phyloP scores from a whole-genome alignment of 305 asterid species.

The Rubia balearica region DNA sequence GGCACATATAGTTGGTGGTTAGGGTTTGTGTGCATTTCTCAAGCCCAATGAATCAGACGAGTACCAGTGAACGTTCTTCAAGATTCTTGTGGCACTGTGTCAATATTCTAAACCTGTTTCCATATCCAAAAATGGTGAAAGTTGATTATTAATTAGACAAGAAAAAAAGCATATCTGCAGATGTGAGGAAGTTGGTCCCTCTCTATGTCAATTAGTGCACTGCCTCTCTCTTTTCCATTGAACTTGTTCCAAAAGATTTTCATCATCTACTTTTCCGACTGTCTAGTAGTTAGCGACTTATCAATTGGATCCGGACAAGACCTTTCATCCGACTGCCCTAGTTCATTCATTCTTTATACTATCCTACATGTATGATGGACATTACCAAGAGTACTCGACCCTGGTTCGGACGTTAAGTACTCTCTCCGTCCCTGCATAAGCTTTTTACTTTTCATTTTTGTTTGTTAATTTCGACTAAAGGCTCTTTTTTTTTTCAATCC shows the following conservation, averaged over 20 bases:
- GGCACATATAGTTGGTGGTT: not conserved
- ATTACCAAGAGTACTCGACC: too few relatives aligned
- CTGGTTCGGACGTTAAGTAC: too few relatives aligned
- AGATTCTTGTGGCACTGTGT: not conserved
- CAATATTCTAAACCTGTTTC: conserved; percentile 1
- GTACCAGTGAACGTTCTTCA: not conserved
- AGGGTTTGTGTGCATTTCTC: not conserved
- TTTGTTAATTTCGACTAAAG: too few relatives aligned
- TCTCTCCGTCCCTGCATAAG: too few relatives aligned
- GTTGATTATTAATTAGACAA: not conserved
- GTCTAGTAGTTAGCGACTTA: not conserved
- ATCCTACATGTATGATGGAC: too few relatives aligned
- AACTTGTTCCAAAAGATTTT: conserved; percentile 12
- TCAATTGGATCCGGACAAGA: not conserved
- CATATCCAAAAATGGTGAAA: conserved; percentile 5
- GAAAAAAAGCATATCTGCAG: conserved; percentile 4
- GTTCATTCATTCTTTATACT: too few relatives aligned
- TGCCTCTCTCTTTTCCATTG: conserved; percentile 14
- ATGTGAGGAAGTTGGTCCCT: conserved; percentile 17
- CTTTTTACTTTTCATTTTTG: too few relatives aligned
- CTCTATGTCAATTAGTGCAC: not conserved
- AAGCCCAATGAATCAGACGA: not conserved
- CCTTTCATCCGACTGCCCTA: conserved; percentile 1
- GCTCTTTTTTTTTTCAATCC: too few relatives aligned
- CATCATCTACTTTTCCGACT: not conserved